phyloP scores from a whole-genome alignment of 441 rosid genomes.

The Kokia cookei region DNA sequence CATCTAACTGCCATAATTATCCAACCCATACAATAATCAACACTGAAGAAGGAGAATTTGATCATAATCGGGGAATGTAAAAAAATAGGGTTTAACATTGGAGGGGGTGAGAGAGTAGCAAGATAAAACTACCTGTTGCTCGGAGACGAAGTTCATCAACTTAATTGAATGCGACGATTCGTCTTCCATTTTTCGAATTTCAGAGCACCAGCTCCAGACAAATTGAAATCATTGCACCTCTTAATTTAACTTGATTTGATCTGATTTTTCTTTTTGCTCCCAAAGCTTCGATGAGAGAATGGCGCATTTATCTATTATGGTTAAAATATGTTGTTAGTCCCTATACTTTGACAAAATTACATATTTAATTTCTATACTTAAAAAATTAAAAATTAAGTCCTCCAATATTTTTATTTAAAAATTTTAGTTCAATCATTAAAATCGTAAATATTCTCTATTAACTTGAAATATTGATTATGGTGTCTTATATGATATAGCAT shows the following conservation, averaged over 20 bases:
- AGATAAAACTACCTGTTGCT: constrained; percentile 14
- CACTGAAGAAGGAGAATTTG: background rate
- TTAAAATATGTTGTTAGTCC: too few relatives aligned
- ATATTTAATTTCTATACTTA: too few relatives aligned
- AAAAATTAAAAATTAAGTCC: too few relatives aligned
- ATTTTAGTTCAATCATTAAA: too few relatives aligned
- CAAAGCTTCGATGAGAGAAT: background rate
- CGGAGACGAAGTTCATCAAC: constrained; percentile 80
- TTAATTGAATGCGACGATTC: constrained; percentile 47
- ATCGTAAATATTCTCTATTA: too few relatives aligned
- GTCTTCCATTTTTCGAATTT: constrained; percentile 43
- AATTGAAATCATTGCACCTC: background rate
- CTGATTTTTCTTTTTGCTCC: background rate
- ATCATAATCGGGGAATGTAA: background rate
- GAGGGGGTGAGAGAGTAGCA: background rate
- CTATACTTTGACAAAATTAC: too few relatives aligned
- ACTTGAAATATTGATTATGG: too few relatives aligned
- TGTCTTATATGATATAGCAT: too few relatives aligned
- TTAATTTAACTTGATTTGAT: background rate
- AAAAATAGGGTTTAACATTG: constrained; percentile 23
- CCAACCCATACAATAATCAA: background rate
- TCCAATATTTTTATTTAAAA: too few relatives aligned
- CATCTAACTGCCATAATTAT: constrained; percentile 50
- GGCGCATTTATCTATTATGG: background rate
- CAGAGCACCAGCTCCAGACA: background rate